Percentiles rank a stretch among this genome's conserved stretches.
Conservation (phyloP, 805 yeast genomes). For the Pichia heedii region DNA sequence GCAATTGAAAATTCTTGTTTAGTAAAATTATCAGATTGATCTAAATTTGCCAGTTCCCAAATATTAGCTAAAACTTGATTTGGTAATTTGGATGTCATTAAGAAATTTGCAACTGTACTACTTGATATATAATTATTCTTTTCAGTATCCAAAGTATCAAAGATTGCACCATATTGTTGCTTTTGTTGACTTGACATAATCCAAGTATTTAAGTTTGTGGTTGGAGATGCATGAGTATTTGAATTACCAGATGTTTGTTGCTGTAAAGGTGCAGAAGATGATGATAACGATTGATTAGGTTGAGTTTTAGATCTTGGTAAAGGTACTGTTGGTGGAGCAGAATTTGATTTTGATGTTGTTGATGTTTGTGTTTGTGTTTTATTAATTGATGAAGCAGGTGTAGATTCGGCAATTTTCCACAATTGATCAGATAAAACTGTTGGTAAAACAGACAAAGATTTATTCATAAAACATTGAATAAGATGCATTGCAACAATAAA, state of each 20-base stretch:
- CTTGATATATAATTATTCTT: slow-evolving; percentile 60
- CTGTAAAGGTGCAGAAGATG: background rate
- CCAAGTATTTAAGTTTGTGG: slow-evolving; percentile 39
- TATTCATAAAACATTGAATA: slow-evolving; percentile 69
- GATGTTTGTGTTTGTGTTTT: slow-evolving; percentile 4
- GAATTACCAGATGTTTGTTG: background rate
- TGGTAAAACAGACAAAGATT: slow-evolving; percentile 41
- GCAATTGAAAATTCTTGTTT: slow-evolving; percentile 86
- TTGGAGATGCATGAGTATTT: slow-evolving; percentile 4
- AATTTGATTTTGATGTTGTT: too few species aligned
- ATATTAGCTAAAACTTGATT: slow-evolving; percentile 80
- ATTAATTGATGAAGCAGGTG: slow-evolving; percentile 5
- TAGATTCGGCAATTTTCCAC: slow-evolving; percentile 24
- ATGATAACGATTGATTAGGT: background rate
- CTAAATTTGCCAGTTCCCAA: slow-evolving; percentile 92
- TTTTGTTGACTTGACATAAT: slow-evolving; percentile 55
- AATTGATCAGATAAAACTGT: slow-evolving; percentile 25
- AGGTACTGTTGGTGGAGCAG: slow-evolving; percentile 12
- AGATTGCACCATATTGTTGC: slow-evolving; percentile 70
- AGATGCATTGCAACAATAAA: slow-evolving; percentile 93
- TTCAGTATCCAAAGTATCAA: slow-evolving; percentile 64
- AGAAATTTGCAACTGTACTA: slow-evolving; percentile 76
- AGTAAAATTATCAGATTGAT: slow-evolving; percentile 75
- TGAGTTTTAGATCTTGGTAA: background rate
- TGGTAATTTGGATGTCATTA: slow-evolving; percentile 77